These are phyloP conservation scores for Phytophthora vignae DNA, from an alignment of 352 stramenopile species.

Conservation along the genomic window DNA sequence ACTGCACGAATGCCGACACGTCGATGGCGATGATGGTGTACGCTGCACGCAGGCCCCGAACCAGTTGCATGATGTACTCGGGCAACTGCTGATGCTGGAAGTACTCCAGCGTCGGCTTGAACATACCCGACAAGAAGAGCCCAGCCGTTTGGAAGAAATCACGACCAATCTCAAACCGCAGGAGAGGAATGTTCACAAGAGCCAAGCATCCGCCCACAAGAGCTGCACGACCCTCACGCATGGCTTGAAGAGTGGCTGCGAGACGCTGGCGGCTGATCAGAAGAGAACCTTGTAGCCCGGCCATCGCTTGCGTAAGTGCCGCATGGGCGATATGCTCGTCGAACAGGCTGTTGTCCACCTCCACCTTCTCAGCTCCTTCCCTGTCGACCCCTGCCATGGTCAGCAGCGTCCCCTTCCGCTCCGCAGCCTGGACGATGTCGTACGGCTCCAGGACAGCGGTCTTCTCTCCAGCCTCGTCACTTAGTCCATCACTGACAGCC, in stretches of 20 bases:
- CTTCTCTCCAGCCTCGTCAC: constrained; percentile 13
- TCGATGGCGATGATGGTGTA: constrained; percentile 43
- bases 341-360: constrained; percentile 23
- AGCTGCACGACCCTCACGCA: constrained; percentile 19
- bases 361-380: constrained; percentile 7
- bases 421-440: constrained; percentile 16
- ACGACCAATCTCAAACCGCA: constrained; percentile 49
- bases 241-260: constrained; percentile 12
- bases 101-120: constrained; percentile 31
- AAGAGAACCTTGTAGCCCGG: constrained; percentile 15
- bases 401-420: constrained; percentile 3
- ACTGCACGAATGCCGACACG: constrained; percentile 22
- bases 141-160: constrained; percentile 51
- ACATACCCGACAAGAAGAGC: constrained; percentile 50
- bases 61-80: constrained; percentile 13
- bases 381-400: background rate
- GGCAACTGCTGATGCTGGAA: constrained; percentile 31
- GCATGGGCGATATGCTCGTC: constrained; percentile 18
- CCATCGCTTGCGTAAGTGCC: constrained; percentile 16
- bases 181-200: constrained; percentile 33
- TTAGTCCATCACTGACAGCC: constrained; percentile 10
- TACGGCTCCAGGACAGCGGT: constrained; percentile 15
- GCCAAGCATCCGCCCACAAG: constrained; percentile 13
- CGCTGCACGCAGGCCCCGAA: constrained; percentile 25
- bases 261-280: constrained; percentile 16